Conservation (phyloP, 768 basidiomycete species). For the Sporobolomyces roseus region DNA sequence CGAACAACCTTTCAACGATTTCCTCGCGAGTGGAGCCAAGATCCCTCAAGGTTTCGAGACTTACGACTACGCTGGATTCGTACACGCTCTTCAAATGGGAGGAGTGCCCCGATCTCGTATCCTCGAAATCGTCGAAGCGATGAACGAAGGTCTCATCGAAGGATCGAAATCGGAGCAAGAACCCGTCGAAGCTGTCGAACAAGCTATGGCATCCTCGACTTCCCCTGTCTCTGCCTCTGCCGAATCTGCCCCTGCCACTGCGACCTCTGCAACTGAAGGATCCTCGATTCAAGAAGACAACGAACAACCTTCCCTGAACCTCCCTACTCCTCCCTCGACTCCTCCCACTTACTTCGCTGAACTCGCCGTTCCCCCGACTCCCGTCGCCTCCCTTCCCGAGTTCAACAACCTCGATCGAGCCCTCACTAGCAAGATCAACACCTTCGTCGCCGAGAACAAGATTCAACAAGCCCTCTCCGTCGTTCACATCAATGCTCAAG, state of each 20-base stretch:
- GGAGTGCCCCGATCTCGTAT: conserved; percentile 6
- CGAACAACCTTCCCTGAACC: conserved; percentile 1
- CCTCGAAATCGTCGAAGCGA: conserved; percentile 7
- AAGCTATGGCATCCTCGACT: conserved; percentile 4
- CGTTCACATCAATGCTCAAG: conserved; percentile 1
- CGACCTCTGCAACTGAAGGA: conserved; percentile 13
- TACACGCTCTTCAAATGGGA: conserved; percentile 6
- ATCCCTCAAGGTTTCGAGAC: background rate
- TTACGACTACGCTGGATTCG: conserved; percentile 28
- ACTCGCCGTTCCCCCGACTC: too few relatives aligned
- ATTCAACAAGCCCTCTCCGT: conserved; percentile 7
- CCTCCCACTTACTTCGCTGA: conserved; percentile 35
- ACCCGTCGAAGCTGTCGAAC: conserved; percentile 5
- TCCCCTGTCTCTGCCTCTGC: conserved; percentile 26
- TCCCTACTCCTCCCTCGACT: conserved; percentile 36
- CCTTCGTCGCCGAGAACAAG: background rate
- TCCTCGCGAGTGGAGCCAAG: conserved; percentile 31
- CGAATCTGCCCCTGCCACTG: conserved; percentile 16
- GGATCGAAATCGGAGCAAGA: conserved; percentile 2
- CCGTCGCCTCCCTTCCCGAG: conserved; percentile 7
- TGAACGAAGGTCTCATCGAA: conserved; percentile 12
- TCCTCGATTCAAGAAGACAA: conserved; percentile 5
- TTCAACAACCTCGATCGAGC: conserved; percentile 28
- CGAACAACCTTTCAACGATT: conserved; percentile 36
- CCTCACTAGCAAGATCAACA: conserved; percentile 12